Evolutionary conservation across 805 yeast species (phyloP), one percentile per base, ranked within the genome.

Genomic region (Spathaspora girioi): DNA sequence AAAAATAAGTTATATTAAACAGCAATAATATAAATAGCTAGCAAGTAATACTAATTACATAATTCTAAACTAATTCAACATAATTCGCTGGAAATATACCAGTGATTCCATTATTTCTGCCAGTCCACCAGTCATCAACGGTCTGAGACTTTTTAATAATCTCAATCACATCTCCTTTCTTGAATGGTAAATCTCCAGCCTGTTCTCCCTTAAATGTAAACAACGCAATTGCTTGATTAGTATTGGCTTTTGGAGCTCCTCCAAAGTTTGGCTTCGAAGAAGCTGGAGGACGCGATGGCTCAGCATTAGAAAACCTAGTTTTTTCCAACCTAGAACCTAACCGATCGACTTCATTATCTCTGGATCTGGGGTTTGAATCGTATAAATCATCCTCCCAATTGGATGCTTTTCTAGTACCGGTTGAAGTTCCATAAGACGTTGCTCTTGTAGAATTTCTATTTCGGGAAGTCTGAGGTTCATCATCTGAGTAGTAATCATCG

Each of bases 81-180:
- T 93, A 93, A 67, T 93, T 93, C 2, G 99, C 99, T 9, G 99
- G 99, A 79, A 93, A 93, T 19, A 92, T 92, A 43, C 99, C 99
- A 60, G 89, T 89, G 54, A 71, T 71, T 11, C 96, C 93, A 58
- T 87, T 88, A 50, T 83, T 74, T 65, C 87, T 83, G 26, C 99
- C 99, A 0, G 97, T 90, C 99, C 99, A 94, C 99, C 99, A 94
- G 67, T 94, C 98, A 66, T 94, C 96, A 47, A 84, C 82, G 12
- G 97, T 86, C 8, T 87, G 92, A 9, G 94, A 84, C 68, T 88
- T 89, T 68, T 91, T 89, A 50, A 89, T 73, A 57, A 94, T 87
- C 43, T 89, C 86, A 59, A 94, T 89, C 14, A 89, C 87, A 67
- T 94, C 99, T 50, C 99, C 99, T 75, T 94, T 94, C 58, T 82